Evolutionary conservation across 1,284 basidiomycete species (phyloP).

Genomic region (Apiotrichum gamsii): DNA sequence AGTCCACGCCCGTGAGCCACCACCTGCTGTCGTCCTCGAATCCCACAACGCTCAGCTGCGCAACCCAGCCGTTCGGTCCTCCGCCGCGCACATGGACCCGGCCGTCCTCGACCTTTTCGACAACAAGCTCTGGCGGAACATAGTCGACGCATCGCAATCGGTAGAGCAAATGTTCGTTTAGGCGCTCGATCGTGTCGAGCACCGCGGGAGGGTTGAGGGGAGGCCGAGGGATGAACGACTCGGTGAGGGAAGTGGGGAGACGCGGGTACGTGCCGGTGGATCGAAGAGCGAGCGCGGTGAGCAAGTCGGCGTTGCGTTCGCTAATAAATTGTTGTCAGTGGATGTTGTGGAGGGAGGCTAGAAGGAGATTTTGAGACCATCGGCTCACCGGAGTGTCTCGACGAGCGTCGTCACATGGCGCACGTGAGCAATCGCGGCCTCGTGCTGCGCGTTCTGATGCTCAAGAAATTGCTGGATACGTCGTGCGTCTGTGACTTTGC

Average conservation of each 20-base stretch:
- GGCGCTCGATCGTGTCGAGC: slow-evolving; percentile 26
- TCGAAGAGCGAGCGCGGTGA: slow-evolving; percentile 35
- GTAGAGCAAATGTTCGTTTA: slow-evolving; percentile 38
- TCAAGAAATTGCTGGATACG: slow-evolving; percentile 37
- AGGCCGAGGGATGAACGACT: slow-evolving; percentile 28
- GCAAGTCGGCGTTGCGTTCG: slow-evolving; percentile 40
- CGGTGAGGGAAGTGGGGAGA: slow-evolving; percentile 31
- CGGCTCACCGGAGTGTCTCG: slow-evolving; percentile 34
- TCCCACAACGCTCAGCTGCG: slow-evolving; percentile 34
- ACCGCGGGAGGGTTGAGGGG: slow-evolving; percentile 28
- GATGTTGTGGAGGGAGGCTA: background rate
- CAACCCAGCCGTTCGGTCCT: slow-evolving; percentile 30
- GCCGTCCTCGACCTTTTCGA: slow-evolving; percentile 36
- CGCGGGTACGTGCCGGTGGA: slow-evolving; percentile 31
- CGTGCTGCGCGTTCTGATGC: slow-evolving; percentile 42
- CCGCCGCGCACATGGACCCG: slow-evolving; percentile 29
- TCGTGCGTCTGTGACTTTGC: slow-evolving; percentile 41
- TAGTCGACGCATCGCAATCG: slow-evolving; percentile 39
- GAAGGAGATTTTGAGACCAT: no score
- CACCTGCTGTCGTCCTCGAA: slow-evolving; percentile 36
- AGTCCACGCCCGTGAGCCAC: slow-evolving; percentile 42
- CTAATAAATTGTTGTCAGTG: slow-evolving; percentile 16
- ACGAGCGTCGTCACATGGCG: slow-evolving; percentile 29
- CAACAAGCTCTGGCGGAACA: slow-evolving; percentile 32
- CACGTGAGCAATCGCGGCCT: slow-evolving; percentile 33